Percentiles rank a stretch among this genome's conserved stretches.
These are phyloP conservation scores for Papiliotrema nemorosa DNA, from an alignment of 1,284 basidiomycete species.

Conservation along the genomic window DNA sequence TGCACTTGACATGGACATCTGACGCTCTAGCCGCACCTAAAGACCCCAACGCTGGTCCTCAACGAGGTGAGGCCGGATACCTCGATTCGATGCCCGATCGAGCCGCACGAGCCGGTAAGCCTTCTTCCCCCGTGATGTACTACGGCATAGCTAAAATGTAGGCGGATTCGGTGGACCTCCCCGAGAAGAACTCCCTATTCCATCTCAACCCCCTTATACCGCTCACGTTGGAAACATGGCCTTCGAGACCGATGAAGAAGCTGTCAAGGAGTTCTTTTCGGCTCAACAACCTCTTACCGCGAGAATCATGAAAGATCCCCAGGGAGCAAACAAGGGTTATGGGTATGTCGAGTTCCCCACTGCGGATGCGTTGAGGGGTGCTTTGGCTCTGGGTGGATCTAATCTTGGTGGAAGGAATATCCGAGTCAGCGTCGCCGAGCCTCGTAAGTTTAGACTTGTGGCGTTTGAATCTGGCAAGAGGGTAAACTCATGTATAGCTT, in stretches of 20 bases:
- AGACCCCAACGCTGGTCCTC: conserved; percentile 25
- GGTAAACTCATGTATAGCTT: too few relatives aligned
- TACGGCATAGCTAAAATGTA: too few relatives aligned
- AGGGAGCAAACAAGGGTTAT: conserved; percentile 94
- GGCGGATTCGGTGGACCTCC: conserved; percentile 45
- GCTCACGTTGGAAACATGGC: conserved; percentile 94
- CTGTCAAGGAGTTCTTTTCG: conserved; percentile 75
- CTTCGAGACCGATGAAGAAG: conserved; percentile 83
- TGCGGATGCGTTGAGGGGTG: conserved; percentile 78
- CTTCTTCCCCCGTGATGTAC: neutral
- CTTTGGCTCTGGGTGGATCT: conserved; percentile 60
- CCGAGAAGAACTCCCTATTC: conserved; percentile 88
- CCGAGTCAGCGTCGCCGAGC: conserved; percentile 91
- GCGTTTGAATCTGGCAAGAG: too few relatives aligned
- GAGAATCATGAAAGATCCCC: conserved; percentile 87
- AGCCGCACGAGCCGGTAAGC: conserved; percentile 12
- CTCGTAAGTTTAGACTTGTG: conserved; percentile 68
- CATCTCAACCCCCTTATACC: conserved; percentile 91
- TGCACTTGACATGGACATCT: neutral
- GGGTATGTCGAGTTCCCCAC: conserved; percentile 93
- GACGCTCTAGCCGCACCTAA: conserved; percentile 33
- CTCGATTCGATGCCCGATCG: conserved; percentile 50
- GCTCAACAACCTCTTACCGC: conserved; percentile 66
- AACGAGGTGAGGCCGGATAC: conserved; percentile 48
- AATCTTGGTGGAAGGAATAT: conserved; percentile 73